Conservation (phyloP, 495 filamentous ascomycete genomes). For the Oleoguttula mirabilis region DNA sequence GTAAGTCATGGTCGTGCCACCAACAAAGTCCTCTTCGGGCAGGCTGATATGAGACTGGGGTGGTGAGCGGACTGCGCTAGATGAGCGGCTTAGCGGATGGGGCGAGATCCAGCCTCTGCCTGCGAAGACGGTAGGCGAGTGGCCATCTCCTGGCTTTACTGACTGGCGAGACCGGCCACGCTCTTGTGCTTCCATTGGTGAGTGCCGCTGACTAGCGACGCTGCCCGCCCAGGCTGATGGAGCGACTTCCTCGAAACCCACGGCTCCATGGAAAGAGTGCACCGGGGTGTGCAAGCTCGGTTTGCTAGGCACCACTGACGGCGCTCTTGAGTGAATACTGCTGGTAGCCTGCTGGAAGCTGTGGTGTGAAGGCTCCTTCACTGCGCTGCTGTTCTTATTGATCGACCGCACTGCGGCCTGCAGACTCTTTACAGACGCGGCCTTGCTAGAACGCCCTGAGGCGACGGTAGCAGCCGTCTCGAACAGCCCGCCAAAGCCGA, state of each 20-base stretch:
- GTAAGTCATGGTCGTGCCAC: constrained; percentile 3
- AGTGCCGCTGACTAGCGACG: not conserved
- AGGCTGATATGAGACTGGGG: constrained; percentile 7
- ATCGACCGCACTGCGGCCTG: too few species aligned
- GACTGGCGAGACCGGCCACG: not conserved
- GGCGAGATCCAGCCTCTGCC: constrained; percentile 20
- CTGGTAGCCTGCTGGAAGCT: too few species aligned
- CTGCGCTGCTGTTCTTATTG: too few species aligned
- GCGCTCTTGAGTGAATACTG: too few species aligned
- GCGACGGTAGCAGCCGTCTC: too few species aligned
- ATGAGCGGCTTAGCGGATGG: constrained; percentile 13
- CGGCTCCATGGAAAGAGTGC: not conserved
- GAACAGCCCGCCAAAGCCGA: too few species aligned
- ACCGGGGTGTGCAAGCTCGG: not conserved
- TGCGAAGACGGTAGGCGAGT: constrained; percentile 12
- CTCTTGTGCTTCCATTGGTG: not conserved
- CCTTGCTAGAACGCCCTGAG: too few species aligned
- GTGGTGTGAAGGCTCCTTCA: too few species aligned
- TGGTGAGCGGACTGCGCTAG: not conserved
- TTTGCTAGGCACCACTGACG: too few species aligned
- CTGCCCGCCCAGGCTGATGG: not conserved
- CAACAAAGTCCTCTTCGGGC: not conserved
- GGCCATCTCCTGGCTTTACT: not conserved
- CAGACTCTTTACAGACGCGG: too few species aligned
- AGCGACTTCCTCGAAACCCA: not conserved